These are phyloP conservation scores for Syzygium oleosum DNA, from an alignment of 345 rosid species.

Conservation along the genomic window DNA sequence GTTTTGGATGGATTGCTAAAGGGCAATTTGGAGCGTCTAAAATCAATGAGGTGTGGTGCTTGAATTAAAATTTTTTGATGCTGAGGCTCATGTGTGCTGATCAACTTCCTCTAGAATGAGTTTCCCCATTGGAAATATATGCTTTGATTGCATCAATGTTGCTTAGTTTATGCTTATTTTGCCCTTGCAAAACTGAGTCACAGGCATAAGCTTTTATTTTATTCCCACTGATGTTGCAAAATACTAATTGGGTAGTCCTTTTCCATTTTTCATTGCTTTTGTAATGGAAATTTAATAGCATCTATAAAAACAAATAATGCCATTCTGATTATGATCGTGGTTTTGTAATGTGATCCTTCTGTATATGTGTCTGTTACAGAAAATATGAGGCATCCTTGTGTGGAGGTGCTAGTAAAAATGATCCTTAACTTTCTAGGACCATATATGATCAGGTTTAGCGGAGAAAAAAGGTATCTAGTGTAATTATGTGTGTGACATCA, in stretches of 20 bases:
- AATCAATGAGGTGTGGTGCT: constrained; percentile 45
- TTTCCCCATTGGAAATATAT: not conserved
- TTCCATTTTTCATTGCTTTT: not conserved
- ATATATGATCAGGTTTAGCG: not conserved
- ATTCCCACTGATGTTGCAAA: not conserved
- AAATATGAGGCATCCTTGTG: not conserved
- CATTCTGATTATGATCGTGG: not conserved
- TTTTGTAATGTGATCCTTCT: not conserved
- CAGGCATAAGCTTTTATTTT: not conserved
- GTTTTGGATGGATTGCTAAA: constrained; percentile 51
- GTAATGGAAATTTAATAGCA: not conserved
- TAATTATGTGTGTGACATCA: not conserved
- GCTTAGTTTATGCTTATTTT: not conserved
- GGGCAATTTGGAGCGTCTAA: constrained; percentile 57
- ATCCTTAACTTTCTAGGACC: not conserved
- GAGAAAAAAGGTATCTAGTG: not conserved
- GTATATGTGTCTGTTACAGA: not conserved
- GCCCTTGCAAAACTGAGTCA: not conserved
- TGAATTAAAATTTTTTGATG: not conserved
- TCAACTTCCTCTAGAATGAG: not conserved
- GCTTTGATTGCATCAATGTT: not conserved
- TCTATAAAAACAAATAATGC: not conserved
- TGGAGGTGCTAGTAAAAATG: not conserved
- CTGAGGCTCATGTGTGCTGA: not conserved
- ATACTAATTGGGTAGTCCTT: not conserved